These are phyloP conservation scores for Aquilaria agallochum DNA, from an alignment of 441 rosid genomes.

Conservation along the genomic window DNA sequence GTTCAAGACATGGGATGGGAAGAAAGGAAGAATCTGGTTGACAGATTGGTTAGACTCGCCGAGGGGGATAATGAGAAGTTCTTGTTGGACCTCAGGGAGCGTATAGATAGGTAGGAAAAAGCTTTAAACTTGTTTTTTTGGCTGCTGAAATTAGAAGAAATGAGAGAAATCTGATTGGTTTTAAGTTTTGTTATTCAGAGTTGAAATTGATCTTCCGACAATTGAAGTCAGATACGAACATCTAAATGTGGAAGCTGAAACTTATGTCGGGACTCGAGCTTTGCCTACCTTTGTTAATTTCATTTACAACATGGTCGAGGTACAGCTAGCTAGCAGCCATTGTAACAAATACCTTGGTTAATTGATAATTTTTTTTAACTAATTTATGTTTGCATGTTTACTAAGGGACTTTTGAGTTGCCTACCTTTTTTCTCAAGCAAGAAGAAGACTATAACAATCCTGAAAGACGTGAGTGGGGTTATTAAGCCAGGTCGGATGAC, in stretches of 20 bases:
- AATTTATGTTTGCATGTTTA: conserved; percentile 1
- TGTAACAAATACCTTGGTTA: too few relatives aligned
- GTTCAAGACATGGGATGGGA: conserved; percentile 32
- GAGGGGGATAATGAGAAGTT: conserved; percentile 60
- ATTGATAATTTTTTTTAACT: neutral
- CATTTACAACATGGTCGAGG: conserved; percentile 29
- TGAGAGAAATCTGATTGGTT: neutral
- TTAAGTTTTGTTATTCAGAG: conserved; percentile 20
- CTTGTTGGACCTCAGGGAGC: conserved; percentile 44
- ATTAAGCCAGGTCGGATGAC: conserved; percentile 49
- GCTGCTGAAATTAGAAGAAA: neutral
- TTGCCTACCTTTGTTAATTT: conserved; percentile 40
- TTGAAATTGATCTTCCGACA: conserved; percentile 37
- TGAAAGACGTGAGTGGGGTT: conserved; percentile 34
- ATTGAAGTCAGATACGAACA: conserved; percentile 52
- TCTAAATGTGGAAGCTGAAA: conserved; percentile 33
- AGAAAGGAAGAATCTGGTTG: conserved; percentile 43
- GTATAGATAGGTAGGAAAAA: conserved; percentile 45
- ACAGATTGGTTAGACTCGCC: conserved; percentile 33
- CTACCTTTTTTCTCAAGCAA: conserved; percentile 21
- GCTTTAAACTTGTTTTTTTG: neutral
- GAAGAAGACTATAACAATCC: conserved; percentile 28
- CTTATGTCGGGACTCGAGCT: conserved; percentile 30
- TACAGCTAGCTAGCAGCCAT: conserved; percentile 10
- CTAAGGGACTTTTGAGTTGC: conserved; percentile 17